phyloP scores from a whole-genome alignment of 2,329 filamentous ascomycete species.

The Penicillium sp. region DNA sequence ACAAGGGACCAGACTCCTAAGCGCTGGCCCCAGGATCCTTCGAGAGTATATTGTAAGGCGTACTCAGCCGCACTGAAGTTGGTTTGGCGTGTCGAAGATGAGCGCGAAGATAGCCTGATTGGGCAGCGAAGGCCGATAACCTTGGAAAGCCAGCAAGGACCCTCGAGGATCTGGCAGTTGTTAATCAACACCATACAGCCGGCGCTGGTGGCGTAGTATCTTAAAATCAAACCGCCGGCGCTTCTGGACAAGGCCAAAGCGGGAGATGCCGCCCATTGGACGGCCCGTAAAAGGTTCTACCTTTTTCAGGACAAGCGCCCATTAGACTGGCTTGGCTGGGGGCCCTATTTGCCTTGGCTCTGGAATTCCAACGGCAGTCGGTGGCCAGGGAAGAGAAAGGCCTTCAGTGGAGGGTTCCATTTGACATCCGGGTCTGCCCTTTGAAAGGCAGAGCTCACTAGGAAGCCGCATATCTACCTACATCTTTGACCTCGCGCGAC shows the following conservation, averaged over 20 bases:
- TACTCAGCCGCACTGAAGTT: neutral
- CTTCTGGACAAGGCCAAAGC: neutral
- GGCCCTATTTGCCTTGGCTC: neutral
- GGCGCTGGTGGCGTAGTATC: neutral
- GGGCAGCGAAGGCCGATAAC: neutral
- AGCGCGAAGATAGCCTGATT: neutral
- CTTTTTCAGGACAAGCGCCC: neutral
- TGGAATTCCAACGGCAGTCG: neutral
- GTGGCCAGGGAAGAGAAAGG: neutral
- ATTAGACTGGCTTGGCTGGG: neutral
- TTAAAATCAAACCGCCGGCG: neutral
- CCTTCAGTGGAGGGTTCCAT: no score
- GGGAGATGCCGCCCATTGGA: neutral
- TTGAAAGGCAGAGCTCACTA: no score
- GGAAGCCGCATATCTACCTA: no score
- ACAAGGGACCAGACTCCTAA: neutral
- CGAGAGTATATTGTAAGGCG: neutral
- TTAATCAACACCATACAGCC: neutral
- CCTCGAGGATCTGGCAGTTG: neutral
- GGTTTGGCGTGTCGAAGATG: neutral
- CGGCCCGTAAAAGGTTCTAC: neutral
- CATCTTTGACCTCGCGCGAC: no score
- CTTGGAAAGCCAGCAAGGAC: neutral
- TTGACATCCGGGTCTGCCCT: no score
- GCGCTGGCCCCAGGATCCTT: neutral